Percentiles rank a stretch among this genome's conserved stretches.
Conservation (phyloP, 768 basidiomycete species). For the Lyophyllum shimeji region DNA sequence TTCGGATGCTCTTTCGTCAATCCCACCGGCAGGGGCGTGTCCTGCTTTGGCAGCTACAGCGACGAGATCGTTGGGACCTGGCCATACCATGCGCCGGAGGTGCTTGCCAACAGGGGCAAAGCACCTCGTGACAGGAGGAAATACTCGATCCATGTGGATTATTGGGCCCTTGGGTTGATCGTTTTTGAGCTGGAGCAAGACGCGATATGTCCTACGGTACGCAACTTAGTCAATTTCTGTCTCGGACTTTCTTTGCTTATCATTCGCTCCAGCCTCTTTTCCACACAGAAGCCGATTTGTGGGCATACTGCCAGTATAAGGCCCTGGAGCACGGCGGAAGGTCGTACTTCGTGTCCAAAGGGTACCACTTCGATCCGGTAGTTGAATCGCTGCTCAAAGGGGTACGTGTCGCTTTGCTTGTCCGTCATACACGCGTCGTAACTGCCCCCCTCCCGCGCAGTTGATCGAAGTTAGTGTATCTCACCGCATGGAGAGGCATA, state of each 20-base stretch:
- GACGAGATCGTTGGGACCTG: conserved; percentile 31
- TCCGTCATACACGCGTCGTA: neutral
- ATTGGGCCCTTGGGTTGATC: conserved; percentile 43
- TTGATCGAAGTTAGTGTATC: conserved; percentile 18
- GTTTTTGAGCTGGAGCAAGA: conserved; percentile 34
- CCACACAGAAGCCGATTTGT: conserved; percentile 20
- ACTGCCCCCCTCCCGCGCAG: conserved; percentile 10
- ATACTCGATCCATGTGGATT: conserved; percentile 36
- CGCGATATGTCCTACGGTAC: neutral
- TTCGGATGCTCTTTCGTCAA: conserved; percentile 35
- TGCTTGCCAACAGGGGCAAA: conserved; percentile 26
- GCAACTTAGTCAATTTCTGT: neutral
- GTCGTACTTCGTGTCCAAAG: conserved; percentile 22
- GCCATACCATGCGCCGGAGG: conserved; percentile 41
- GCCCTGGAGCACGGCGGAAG: conserved; percentile 1
- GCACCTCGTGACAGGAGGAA: conserved; percentile 4
- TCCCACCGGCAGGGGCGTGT: conserved; percentile 12
- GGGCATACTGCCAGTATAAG: conserved; percentile 20
- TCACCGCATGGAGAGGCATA: conserved; percentile 17
- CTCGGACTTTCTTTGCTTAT: neutral
- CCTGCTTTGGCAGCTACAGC: conserved; percentile 15
- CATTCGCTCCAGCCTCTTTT: conserved; percentile 30
- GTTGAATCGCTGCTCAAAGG: conserved; percentile 30
- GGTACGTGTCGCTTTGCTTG: conserved; percentile 16
- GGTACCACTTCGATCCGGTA: conserved; percentile 16